Conservation (phyloP, 768 basidiomycete species). For the Serendipita sp. region DNA sequence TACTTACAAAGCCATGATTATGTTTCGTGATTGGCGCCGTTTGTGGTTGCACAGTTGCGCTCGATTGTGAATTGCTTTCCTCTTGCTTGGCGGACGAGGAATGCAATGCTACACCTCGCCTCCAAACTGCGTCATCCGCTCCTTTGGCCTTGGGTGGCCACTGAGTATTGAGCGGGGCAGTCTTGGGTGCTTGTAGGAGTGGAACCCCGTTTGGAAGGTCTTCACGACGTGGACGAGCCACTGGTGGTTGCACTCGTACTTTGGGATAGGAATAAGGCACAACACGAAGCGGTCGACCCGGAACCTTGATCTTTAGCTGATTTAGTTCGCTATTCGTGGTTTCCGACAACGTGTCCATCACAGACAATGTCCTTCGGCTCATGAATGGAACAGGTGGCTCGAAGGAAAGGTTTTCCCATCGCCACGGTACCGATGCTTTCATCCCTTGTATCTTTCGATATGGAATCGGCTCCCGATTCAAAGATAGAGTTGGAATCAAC, state of each 20-base stretch:
- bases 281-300: not conserved
- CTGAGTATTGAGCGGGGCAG: conserved; percentile 14
- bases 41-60: not conserved
- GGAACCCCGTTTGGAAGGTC: not conserved
- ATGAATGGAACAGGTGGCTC: conserved; percentile 54
- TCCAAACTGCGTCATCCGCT: conserved; percentile 31
- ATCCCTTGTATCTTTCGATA: conserved; percentile 32
- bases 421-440: conserved; percentile 25
- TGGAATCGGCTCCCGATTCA: conserved; percentile 27
- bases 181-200: conserved; percentile 8
- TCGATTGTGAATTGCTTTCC: not conserved
- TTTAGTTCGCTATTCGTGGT: not conserved
- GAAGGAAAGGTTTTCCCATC: conserved; percentile 54
- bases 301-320: not conserved
- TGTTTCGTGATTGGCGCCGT: not conserved
- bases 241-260: not conserved
- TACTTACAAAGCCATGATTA: not conserved
- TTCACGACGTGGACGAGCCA: not conserved
- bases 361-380: conserved; percentile 39
- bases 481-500: conserved; percentile 31
- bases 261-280: not conserved
- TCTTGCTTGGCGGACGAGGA: not conserved
- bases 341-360: conserved; percentile 38
- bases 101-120: not conserved
- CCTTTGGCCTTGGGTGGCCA: conserved; percentile 30